Base-by-base conservation (phyloP, 202 grass and related monocot species). In the Sporobolus alterniflorus region DNA sequence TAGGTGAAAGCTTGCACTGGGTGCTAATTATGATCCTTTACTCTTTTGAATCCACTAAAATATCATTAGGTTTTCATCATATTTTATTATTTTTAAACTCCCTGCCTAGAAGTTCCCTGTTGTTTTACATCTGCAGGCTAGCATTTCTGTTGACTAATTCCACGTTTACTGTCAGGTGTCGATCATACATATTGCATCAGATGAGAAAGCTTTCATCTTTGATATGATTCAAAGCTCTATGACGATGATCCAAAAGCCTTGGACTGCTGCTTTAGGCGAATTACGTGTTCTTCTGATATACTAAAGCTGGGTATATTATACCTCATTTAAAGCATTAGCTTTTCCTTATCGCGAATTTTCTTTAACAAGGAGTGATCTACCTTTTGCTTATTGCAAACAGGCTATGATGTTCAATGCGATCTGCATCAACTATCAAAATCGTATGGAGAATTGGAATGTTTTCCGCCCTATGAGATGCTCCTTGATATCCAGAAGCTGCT, bases 401-500 rank as follows among this genome's bases (percentile, higher is more conserved):
- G 92, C 59, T 98, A 95, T 76, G 94, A 90, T 83, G 82, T 95
- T 77, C 95, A 98, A 88, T 95, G 95, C 16, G 95, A 98, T 71
- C 90, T 98, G 51, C 88, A 86, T 77, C 95, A 98, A 73, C 43
- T 98, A 36, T 86, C 88, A 22, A 84, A 90, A 64, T 98, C 95
- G 0, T 98, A 98, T 74, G 95, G 95, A 59, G 84, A 93, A 74
- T 81, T 98, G 78, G 77, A 90, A 78, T 98, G 95, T 76, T 98
- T 98, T 64, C 83, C 83, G 78, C 95, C 84, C 52, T 98, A 98
- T 44, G 86, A 95, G 82, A 98, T 91, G 95, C 79, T 98, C 74
- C 95, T 98, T 90, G 95, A 98, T 81, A 86, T 98, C 82, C 95
- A 93, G 78, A 98, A 98, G 69, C 76, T 98, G 67, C 95, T 98